Conservation (phyloP, 2,329 filamentous ascomycete genomes). For the Colletotrichum trifolii region DNA sequence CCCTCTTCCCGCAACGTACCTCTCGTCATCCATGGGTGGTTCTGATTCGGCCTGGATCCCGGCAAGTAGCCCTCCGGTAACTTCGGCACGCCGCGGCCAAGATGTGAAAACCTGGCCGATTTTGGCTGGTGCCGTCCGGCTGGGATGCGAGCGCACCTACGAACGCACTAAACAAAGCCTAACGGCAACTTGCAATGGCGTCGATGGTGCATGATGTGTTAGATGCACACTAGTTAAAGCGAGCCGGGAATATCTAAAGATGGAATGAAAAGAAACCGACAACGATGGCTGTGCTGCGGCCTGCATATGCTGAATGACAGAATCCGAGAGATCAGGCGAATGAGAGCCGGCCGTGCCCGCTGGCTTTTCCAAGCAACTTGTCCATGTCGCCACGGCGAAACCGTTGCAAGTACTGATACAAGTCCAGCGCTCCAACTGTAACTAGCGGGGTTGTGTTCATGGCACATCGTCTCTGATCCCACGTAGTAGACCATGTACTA, state of each 20-base stretch:
- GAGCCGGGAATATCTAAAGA: not conserved
- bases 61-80: slow-evolving; percentile 11
- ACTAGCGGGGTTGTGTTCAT: no score
- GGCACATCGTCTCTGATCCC: no score
- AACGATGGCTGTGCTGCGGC: slow-evolving; percentile 48
- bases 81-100: slow-evolving; percentile 16
- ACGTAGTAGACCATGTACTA: no score
- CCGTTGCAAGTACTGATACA: slow-evolving; percentile 12
- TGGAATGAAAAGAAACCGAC: slow-evolving; percentile 6
- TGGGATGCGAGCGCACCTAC: slow-evolving; percentile 17
- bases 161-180: slow-evolving; percentile 6
- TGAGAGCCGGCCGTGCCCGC: slow-evolving; percentile 41
- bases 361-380: not conserved
- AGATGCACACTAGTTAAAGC: not conserved
- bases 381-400: slow-evolving; percentile 8
- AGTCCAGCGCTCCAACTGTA: slow-evolving; percentile 5
- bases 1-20: not conserved
- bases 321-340: slow-evolving; percentile 44
- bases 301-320: slow-evolving; percentile 48
- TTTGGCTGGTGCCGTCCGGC: slow-evolving; percentile 9
- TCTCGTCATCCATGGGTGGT: slow-evolving; percentile 3
- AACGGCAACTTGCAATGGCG: not conserved
- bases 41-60: slow-evolving; percentile 12
- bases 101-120: not conserved
- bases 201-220: not conserved